Conservation (phyloP, 2,329 filamentous ascomycete genomes). For the Cladobotryum mycophilum region DNA sequence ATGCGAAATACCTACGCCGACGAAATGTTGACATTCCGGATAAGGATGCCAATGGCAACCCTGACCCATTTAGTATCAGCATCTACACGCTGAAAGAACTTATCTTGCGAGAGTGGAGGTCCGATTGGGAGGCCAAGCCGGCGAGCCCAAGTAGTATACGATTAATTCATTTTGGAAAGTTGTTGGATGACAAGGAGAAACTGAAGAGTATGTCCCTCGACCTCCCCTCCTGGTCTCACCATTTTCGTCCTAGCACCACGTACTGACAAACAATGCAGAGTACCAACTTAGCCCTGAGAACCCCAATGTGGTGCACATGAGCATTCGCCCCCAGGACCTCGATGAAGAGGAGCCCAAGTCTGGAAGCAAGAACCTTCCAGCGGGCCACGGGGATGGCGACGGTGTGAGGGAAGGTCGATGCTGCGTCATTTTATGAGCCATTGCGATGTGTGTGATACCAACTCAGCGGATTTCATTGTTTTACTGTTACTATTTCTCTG, state of each 20-base stretch:
- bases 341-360: slow-evolving; percentile 73
- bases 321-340: slow-evolving; percentile 77
- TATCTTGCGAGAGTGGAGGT: slow-evolving; percentile 87
- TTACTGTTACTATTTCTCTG: not conserved
- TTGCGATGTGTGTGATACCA: not conserved
- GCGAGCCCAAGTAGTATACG: slow-evolving; percentile 84
- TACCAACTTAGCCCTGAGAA: slow-evolving; percentile 69
- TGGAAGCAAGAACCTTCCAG: slow-evolving; percentile 45
- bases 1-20: slow-evolving; percentile 77
- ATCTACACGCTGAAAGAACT: slow-evolving; percentile 92
- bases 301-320: slow-evolving; percentile 92
- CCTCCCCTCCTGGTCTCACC: slow-evolving; percentile 3
- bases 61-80: slow-evolving; percentile 82
- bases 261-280: slow-evolving; percentile 44
- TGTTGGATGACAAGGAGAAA: slow-evolving; percentile 81
- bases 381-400: slow-evolving; percentile 35
- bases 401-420: slow-evolving; percentile 36
- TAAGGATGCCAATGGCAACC: slow-evolving; percentile 48
- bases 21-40: slow-evolving; percentile 72
- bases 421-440: slow-evolving; percentile 45
- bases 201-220: slow-evolving; percentile 62
- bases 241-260: not conserved
- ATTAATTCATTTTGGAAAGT: slow-evolving; percentile 83
- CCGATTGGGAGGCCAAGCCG: slow-evolving; percentile 84
- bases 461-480: not conserved